A percentile compares a stretch with the other conserved stretches of the same genome.
These are phyloP conservation scores for Entamoeba histolytica DNA, from an alignment of 208 protist genomes.

Conservation along the genomic window DNA sequence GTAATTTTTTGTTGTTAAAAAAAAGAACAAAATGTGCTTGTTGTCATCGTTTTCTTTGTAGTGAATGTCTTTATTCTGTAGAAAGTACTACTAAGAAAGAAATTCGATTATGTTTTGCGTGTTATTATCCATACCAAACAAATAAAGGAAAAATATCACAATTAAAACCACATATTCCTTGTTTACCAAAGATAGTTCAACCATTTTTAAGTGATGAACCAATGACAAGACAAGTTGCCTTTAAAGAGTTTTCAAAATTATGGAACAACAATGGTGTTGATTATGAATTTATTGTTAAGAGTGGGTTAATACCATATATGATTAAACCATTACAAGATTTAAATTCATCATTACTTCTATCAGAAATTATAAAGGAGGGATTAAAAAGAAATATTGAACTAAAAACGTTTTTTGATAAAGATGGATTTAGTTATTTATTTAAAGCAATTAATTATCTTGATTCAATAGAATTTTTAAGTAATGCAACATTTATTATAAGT, in stretches of 20 bases:
- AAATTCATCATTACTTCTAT: not conserved
- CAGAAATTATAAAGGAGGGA: not conserved
- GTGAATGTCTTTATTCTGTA: not conserved
- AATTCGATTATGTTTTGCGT: not conserved
- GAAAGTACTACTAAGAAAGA: not conserved
- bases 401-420: not conserved
- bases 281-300: not conserved
- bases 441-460: not conserved
- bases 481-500: not conserved
- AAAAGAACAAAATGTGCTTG: not conserved
- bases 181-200: not conserved
- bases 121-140: not conserved
- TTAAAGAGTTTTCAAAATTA: not conserved
- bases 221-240: not conserved
- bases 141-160: not conserved
- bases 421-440: not conserved
- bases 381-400: not conserved
- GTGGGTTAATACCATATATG: not conserved
- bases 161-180: not conserved
- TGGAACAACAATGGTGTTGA: not conserved
- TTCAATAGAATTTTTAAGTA: not conserved
- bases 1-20: not conserved
- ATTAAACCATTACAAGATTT: not conserved
- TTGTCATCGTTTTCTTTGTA: not conserved
- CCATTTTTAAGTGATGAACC: not conserved